Evolutionary conservation across 371 early-diverging fungal species (phyloP), one percentile per base, ranked within the genome.

Genomic region (Rhizopus microsporus): DNA sequence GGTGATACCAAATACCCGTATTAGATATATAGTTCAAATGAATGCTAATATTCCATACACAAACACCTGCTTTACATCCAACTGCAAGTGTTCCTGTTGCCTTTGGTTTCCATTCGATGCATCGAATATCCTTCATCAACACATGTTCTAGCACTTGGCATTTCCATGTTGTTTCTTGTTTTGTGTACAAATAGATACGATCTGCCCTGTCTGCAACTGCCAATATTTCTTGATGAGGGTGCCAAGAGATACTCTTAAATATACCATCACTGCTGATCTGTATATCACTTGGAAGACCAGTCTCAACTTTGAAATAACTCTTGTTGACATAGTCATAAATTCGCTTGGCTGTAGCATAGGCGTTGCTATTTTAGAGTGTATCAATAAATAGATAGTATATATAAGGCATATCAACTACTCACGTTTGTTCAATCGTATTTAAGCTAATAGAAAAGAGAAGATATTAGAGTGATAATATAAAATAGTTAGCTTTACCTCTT

Each of bases 41-140:
- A 44, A 34, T 51, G 16, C 57, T 47, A 8, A 78, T 33, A 13
- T 64, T 65, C 87, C 87, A 87, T 4, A 87, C 60, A 58, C 82
- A 82, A 8, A 85, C 81, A 43, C 85, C 81, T 42, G 71, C 75
- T 78, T 72, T 61, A 50, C 79, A 79, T 7, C 82, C 85, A 29
- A 85, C 83, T 0, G 88, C 88, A 13, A 87, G 59, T 3, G 65
- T 62, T 0, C 69, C 78, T 7, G 69, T 66, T 15, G 78, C 56
- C 32, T 67, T 63, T 44, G 69, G 69, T 47, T 76, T 83, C 85
- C 85, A 87, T 57, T 76, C 81, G 10, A 84, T 31, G 43, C 82
- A 78, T 0, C 79, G 79, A 16, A 84, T 74, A 32, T 74, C 68
- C 33, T 67, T 54, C 78, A 84, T 84, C 13, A 63, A 63, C 4